A percentile compares a stretch with the other conserved stretches of the same genome.
Conservation (phyloP, 2,329 filamentous ascomycete genomes). For the Colletotrichum simmondsii region DNA sequence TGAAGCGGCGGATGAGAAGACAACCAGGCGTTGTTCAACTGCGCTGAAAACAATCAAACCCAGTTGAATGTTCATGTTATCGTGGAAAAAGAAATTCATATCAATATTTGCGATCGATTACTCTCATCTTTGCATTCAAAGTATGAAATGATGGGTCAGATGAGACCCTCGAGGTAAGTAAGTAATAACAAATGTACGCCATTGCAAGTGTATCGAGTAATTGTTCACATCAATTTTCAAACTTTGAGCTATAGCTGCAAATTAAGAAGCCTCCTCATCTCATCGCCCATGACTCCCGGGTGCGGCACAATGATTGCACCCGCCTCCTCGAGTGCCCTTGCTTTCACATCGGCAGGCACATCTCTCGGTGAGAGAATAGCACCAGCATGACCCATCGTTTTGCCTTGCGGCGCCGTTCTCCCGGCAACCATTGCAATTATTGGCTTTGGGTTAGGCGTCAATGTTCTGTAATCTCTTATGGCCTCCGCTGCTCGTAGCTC, state of each 20-base stretch:
- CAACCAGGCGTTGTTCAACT: not conserved
- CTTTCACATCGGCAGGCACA: conserved; percentile 45
- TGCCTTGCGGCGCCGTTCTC: conserved; percentile 66
- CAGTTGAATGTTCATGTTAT: not conserved
- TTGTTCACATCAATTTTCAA: no score
- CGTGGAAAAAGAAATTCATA: no score
- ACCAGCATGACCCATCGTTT: conserved; percentile 79
- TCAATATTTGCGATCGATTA: no score
- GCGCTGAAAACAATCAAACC: not conserved
- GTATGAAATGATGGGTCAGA: no score
- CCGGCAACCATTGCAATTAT: conserved; percentile 74
- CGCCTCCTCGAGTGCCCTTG: conserved; percentile 45
- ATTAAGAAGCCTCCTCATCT: conserved; percentile 46
- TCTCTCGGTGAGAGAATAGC: conserved; percentile 59
- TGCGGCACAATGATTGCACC: conserved; percentile 51
- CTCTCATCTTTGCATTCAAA: no score
- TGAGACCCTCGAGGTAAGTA: no score
- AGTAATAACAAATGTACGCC: no score
- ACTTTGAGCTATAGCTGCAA: not conserved
- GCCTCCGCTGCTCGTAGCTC: conserved; percentile 79
- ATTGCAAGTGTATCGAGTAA: no score
- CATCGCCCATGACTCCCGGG: conserved; percentile 49
- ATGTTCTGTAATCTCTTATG: conserved; percentile 72
- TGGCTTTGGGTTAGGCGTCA: conserved; percentile 70
- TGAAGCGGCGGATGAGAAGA: not conserved